A percentile compares a stretch with the other conserved stretches of the same genome.
Evolutionary conservation across 129 eudicot genomes (phyloP).

Genomic region (sunflower (Helianthus annuus)): DNA sequence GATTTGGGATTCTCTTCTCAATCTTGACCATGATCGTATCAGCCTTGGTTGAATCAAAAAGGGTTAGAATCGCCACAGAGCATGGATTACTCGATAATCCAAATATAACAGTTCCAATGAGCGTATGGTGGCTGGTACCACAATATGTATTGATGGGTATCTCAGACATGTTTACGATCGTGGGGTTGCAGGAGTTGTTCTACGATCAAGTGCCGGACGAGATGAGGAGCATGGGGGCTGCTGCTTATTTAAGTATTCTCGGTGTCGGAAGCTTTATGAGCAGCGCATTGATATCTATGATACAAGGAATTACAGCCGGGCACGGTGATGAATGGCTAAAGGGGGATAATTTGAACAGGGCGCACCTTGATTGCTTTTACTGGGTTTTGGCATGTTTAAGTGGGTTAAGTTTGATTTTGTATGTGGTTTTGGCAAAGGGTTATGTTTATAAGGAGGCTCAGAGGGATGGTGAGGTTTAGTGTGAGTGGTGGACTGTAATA

Average conservation of each 20-base stretch:
- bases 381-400: constrained; percentile 58
- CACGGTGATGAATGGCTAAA: constrained; percentile 47
- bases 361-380: constrained; percentile 47
- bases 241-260: constrained; percentile 37
- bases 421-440: constrained; percentile 34
- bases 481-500: no score
- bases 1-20: constrained; percentile 46
- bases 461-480: no score
- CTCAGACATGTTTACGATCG: constrained; percentile 45
- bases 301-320: constrained; percentile 38
- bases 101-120: constrained; percentile 34
- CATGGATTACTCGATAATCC: constrained; percentile 39
- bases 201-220: constrained; percentile 59
- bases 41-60: constrained; percentile 46
- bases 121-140: constrained; percentile 52
- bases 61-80: constrained; percentile 36
- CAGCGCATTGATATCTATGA: constrained; percentile 32
- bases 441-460: constrained; percentile 49
- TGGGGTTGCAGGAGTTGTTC: constrained; percentile 60
- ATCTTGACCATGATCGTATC: constrained; percentile 48
- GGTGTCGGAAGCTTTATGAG: constrained; percentile 57
- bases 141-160: constrained; percentile 48
- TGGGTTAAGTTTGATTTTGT: constrained; percentile 28
- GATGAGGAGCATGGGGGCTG: constrained; percentile 60
- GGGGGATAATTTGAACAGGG: constrained; percentile 41